Evolutionary conservation across 441 rosid genomes (phyloP), one percentile per base, ranked within the genome.

Genomic region (Adansonia grandidieri): DNA sequence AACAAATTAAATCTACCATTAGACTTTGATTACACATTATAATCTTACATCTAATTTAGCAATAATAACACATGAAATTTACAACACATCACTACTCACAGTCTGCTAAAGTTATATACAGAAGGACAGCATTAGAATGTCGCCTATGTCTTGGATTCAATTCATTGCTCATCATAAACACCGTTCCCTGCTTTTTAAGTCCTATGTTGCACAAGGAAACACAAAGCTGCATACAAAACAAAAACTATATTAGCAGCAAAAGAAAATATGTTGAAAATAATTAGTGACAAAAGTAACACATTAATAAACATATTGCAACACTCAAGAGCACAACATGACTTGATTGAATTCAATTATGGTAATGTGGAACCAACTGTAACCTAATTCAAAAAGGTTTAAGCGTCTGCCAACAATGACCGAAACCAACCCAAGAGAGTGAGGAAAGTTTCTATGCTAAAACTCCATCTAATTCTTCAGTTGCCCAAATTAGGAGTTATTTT

Each of bases 381-480:
- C 32, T 67, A 45, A 19, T 19, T 7, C 2, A 17, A 67, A 20
- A 45, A 67, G 1, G 54, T 45, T 67, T 40, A 65, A 42, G 70
- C 8, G 0, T 7, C 47, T 4, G 6, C 37, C 44, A 15, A 63
- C 68, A 1, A 63, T 63, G 68, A 32, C 19, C 14, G 2, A 9
- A 65, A 40, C 50, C 50, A n/a, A 65, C 17, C 14, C 50, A 65
- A 65, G 9, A 44, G 15, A 45, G 32, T 11, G n/a, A 67, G 54
- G n/a, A 45, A 67, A 66, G 15, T 42, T 66, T 17, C 15, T 42
- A 40, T 15, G 70, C 70, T 65, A 65, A 66, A 66, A 42, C 28
- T n/a, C 71, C 71, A n/a, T 66, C 68, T 32, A 32, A 5, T 24
- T 61, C 65, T 62, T 62, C 47, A 64, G 9, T 2, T 15, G 13